phyloP scores from a whole-genome alignment of 2,329 filamentous ascomycete species.

The Lachnellula occidentalis region DNA sequence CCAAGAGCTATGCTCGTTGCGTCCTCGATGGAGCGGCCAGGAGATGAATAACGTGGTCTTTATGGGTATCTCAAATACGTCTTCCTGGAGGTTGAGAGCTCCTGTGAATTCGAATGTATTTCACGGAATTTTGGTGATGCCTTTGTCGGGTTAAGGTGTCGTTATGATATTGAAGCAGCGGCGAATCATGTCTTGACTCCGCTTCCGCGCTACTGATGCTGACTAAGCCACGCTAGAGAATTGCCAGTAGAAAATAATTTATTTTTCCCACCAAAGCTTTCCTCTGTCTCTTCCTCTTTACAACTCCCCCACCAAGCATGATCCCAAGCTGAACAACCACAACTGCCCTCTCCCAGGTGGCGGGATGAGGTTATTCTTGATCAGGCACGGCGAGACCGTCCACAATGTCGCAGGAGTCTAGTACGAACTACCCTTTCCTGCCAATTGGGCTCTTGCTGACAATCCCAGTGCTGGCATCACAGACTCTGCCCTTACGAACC shows the following conservation, averaged over 20 bases:
- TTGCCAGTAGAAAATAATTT: not conserved
- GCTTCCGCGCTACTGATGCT: not conserved
- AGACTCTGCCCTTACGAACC: constrained; percentile 75
- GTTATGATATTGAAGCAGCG: not conserved
- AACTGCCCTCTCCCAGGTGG: constrained; percentile 18
- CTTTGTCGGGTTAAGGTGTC: not conserved
- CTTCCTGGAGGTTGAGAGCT: too few species aligned
- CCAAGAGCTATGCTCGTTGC: too few species aligned
- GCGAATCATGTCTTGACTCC: not conserved
- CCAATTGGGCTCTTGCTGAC: constrained; percentile 9
- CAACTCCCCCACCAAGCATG: constrained; percentile 13
- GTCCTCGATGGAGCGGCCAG: too few species aligned
- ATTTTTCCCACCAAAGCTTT: not conserved
- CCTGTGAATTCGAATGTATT: too few species aligned
- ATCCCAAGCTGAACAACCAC: constrained; percentile 17
- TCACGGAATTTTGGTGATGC: not conserved
- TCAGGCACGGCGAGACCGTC: constrained; percentile 85
- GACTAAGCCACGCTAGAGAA: not conserved
- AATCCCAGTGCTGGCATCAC: constrained; percentile 64
- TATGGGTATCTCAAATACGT: too few species aligned
- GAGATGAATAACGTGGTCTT: too few species aligned
- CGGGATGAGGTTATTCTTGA: constrained; percentile 63
- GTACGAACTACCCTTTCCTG: constrained; percentile 40
- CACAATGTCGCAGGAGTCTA: constrained; percentile 79
- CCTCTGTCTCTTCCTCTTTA: constrained; percentile 2